Base-by-base conservation (phyloP, 768 basidiomycete species). In the Leccinum aurantiacum region DNA sequence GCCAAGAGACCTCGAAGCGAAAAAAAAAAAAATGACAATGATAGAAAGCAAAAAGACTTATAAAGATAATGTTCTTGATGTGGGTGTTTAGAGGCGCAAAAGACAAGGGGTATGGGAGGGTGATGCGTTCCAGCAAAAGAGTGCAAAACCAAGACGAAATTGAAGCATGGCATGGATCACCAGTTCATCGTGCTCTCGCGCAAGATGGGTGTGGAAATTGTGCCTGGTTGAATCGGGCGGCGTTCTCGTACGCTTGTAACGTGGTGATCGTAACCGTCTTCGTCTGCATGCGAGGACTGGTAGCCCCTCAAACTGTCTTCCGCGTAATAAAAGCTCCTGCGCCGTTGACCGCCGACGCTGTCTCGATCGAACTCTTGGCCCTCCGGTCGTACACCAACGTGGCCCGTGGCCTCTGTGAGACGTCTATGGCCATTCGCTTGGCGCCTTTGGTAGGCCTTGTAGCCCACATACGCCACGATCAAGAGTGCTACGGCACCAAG, bases 101-200 rank as follows among this genome's bases (percentile, higher is more conserved):
- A 24, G n/a, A 38, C 19, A 17, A 19, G 25, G 67, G 62, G 61
- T 69, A 66, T 71, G 53, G 29, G 33, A 53, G 57, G 35, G 51
- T 27, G n/a, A 24, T 46, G 6, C 35, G n/a, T 62, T 70, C 62
- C 62, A 50, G 24, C 47, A 31, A 25, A 38, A 54, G 37, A 31
- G 64, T 37, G 37, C 35, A 57, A 25, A 44, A n/a, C 11, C 22
- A 35, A 24, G 13, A 13, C 0, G 25, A 33, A 11, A 47, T 14
- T 2, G 52, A 46, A 56, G 27, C 3, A 24, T 11, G 25, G 31
- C 27, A 59, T 15, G 6, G 47, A 46, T 79, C 78, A 93, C 90
- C 91, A 93, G 72, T 91, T 90, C 85, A 93, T 85, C 65, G 86
- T 93, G 74, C 87, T 93, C 76, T 91, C 88, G 69, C 83, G 78